Base-by-base conservation (phyloP, 371 early-diverging fungal species). In the Nematocida sp. region DNA sequence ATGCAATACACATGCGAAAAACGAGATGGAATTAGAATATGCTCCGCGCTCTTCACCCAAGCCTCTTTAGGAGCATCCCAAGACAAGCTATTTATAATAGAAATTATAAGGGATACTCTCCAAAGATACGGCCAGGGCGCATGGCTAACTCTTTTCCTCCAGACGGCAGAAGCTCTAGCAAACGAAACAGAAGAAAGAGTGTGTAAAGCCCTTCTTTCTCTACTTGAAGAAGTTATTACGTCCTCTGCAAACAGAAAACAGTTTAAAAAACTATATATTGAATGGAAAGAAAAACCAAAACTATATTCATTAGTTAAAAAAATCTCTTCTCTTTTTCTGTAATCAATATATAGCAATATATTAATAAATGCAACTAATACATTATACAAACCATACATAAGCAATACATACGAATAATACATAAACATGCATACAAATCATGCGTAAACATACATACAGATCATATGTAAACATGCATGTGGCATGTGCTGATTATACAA, bases 121-220 rank as follows among this genome's bases (percentile, higher is more conserved):
- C 32, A 25, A 36, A 60, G 33, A 32, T 53, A 39, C 33, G 49
- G 40, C 2, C 63, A 71, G 13, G 75, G 75, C 18, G 63, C 60
- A 1, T 71, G 75, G 75, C 1, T 71, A 13, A 71, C 75, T 0
- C 0, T 71, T 4, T 71, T 71, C 36, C 35, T 71, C 11, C 56
- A 71, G 42, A 13, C 20, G 11, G 2, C 50, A 7, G 75, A 71
- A 49, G 4, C 39, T 13, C 18, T 71, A n/a, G 75, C 63, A 9
- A 71, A 71, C 36, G 75, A 71, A 38, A 32, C 1, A 1, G 39
- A 50, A 9, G 28, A 28, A 18, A 33, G 4, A n/a, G 55, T 71
- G 0, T 9, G 20, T 42, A 23, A 48, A 51, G 32, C 20, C 4
- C 60, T 71, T 20, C 35, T 71, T 9, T 13, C 49, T 18, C 51